Evolutionary conservation across 177 flowering plant genomes (phyloP), one percentile per base, ranked within the genome.

Genomic region (Telopea speciosissima): DNA sequence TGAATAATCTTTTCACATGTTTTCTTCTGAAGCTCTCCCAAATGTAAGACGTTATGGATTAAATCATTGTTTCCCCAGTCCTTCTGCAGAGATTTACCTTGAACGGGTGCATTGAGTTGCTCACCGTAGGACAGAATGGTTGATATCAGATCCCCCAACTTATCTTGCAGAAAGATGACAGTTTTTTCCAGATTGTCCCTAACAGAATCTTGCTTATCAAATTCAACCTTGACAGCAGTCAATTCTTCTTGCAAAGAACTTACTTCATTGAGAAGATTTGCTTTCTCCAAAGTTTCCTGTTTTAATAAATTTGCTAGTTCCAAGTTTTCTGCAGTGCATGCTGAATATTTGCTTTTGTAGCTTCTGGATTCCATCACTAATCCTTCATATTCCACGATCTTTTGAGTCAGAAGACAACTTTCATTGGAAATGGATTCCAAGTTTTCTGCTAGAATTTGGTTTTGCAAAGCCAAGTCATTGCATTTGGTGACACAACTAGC

Each of bases 11-110:
- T 85, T 72, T 72, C 70, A 74, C 62, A 79, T 31, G 86, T 76
- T 69, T 65, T 76, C 54, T 75, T 61, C 74, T 84, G 91, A 65
- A 85, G 79, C 76, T 84, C 77, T 74, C 86, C 96, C 66, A 92
- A 74, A 44, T 72, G 83, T 77, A 71, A 63, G 63, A 84, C 52
- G 54, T 67, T 44, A 67, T 68, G 79, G 24, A 65, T 19, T 31
- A 85, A 72, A 73, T 82, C 80, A 67, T 44, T 44, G 36, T 66
- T 69, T 65, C 83, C 85, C 75, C 77, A 33, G 61, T 80, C 73
- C 64, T 64, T 71, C 65, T 33, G 74, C 10, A 40, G 16, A 63
- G 67, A 58, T 72, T 70, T 70, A 75, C 71, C 59, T 11, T 16
- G 25, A 49, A 76, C 63, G 24, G 72, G 59, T 24, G 62, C 79